phyloP scores from a whole-genome alignment of 768 basidiomycete genomes.

The Russula ochroleuca region DNA sequence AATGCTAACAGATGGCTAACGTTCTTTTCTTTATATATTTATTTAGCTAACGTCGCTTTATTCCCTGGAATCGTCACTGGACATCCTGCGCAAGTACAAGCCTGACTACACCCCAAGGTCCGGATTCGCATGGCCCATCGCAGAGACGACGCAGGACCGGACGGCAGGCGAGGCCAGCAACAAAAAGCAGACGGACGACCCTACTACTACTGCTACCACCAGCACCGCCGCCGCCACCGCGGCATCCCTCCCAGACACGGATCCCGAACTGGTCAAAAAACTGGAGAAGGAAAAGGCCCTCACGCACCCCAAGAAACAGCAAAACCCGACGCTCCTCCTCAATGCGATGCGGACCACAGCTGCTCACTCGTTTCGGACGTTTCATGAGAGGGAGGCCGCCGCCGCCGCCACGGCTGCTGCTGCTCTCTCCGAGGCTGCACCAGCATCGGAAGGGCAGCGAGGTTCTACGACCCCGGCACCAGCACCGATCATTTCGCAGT shows the following conservation, averaged over 20 bases:
- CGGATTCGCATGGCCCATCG: slow-evolving; percentile 82
- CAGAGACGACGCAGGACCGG: slow-evolving; percentile 44
- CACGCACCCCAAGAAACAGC: slow-evolving; percentile 47
- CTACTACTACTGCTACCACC: background rate
- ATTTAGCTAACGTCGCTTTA: slow-evolving; percentile 61
- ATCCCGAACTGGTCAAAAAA: slow-evolving; percentile 14
- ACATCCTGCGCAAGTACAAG: slow-evolving; percentile 64
- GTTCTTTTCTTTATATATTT: too few relatives aligned
- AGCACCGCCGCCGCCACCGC: background rate
- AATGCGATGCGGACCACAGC: slow-evolving; percentile 82
- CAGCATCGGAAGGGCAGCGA: slow-evolving; percentile 24
- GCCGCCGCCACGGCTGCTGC: slow-evolving; percentile 34
- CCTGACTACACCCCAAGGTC: slow-evolving; percentile 82
- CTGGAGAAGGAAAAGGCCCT: slow-evolving; percentile 21
- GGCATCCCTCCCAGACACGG: slow-evolving; percentile 17
- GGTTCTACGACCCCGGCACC: slow-evolving; percentile 37
- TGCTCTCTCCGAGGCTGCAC: background rate
- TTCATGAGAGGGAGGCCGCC: slow-evolving; percentile 38
- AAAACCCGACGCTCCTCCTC: slow-evolving; percentile 63
- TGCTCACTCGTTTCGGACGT: slow-evolving; percentile 55
- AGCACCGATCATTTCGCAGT: slow-evolving; percentile 29
- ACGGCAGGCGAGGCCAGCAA: slow-evolving; percentile 35
- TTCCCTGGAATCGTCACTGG: slow-evolving; percentile 71
- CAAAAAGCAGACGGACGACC: slow-evolving; percentile 39
- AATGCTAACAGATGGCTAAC: background rate